These are phyloP conservation scores for Cyamopsis tetragonoloba DNA, from an alignment of 306 rosid species.

Conservation along the genomic window DNA sequence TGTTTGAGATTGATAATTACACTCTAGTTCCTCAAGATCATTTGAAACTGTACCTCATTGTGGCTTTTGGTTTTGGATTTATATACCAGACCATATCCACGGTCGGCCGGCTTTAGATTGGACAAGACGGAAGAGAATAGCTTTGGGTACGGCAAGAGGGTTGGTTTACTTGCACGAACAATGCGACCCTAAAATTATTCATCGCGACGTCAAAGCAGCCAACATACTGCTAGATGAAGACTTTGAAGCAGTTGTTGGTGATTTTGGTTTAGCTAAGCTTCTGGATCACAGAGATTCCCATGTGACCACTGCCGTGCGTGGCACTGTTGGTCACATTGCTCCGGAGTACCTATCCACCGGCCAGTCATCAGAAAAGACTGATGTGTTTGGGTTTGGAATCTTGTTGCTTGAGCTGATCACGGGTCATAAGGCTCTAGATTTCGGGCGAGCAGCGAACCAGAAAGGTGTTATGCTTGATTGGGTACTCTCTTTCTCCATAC, in stretches of 20 bases:
- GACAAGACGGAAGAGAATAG: conserved; percentile 85
- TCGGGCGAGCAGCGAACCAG: conserved; percentile 91
- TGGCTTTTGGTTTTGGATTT: conserved; percentile 31
- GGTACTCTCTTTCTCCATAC: conserved; percentile 46
- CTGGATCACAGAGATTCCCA: conserved; percentile 95
- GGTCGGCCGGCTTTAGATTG: conserved; percentile 88
- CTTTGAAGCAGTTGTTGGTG: conserved; percentile 96
- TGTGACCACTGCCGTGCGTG: conserved; percentile 97
- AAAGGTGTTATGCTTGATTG: conserved; percentile 97
- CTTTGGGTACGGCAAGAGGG: conserved; percentile 97
- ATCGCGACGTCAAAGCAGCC: conserved; percentile 98
- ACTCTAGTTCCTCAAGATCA: background rate
- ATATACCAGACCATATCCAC: conserved; percentile 57
- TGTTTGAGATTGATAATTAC: background rate
- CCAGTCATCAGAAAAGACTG: conserved; percentile 96
- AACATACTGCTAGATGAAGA: conserved; percentile 93
- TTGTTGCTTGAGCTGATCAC: conserved; percentile 91
- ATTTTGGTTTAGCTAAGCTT: conserved; percentile 97
- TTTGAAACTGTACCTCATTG: background rate
- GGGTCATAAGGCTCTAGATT: conserved; percentile 94
- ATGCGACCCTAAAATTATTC: conserved; percentile 95
- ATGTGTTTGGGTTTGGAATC: conserved; percentile 96
- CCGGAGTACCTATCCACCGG: conserved; percentile 95
- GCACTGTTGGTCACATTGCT: conserved; percentile 96
- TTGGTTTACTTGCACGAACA: conserved; percentile 94